A percentile compares a stretch with the other conserved stretches of the same genome.
phyloP scores from a whole-genome alignment of 176 grass and related monocot species.

The Otatea glauca region DNA sequence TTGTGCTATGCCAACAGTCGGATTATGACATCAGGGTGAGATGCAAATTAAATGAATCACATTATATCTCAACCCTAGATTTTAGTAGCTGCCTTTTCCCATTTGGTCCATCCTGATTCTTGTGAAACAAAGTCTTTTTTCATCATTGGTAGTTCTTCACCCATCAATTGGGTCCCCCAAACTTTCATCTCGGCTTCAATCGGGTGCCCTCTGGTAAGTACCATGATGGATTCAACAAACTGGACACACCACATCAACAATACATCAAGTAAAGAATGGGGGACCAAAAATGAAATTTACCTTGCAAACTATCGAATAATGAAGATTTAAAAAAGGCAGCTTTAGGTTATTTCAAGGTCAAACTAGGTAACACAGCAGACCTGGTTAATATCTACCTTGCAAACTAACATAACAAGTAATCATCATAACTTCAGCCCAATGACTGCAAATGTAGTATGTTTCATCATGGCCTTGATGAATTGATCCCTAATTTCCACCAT shows the following conservation, averaged over 20 bases:
- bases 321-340: neutral
- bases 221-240: neutral
- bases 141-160: neutral
- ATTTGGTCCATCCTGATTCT: neutral
- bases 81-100: neutral
- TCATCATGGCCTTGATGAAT: slow-evolving; percentile 9
- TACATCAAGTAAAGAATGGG: slow-evolving; percentile 9
- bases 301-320: slow-evolving; percentile 4
- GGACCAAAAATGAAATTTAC: neutral
- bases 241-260: neutral
- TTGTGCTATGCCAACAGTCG: neutral
- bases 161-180: neutral
- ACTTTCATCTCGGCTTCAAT: neutral
- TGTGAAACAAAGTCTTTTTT: neutral
- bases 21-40: neutral
- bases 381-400: neutral
- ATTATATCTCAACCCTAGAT: neutral
- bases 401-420: slow-evolving; percentile 23
- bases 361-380: neutral
- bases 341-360: neutral
- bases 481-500: neutral
- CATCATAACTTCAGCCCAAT: slow-evolving; percentile 14
- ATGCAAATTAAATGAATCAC: slow-evolving; percentile 10
- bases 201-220: neutral
- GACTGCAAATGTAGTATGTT: neutral